Base-by-base conservation (phyloP, 139 green algal genomes). In the Picochlorum sp. region DNA sequence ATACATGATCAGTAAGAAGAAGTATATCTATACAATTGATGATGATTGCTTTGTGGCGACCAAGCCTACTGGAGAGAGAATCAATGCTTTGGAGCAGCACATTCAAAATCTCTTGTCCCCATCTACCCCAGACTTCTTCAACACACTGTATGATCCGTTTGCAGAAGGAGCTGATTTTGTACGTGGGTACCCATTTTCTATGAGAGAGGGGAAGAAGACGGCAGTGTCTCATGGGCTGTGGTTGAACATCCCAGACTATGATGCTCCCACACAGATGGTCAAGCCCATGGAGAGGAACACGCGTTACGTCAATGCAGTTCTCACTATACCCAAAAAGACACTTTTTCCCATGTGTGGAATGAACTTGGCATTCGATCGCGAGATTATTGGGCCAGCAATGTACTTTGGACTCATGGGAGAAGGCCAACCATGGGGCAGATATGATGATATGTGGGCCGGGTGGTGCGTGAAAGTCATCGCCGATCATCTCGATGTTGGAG, bases 401-500 rank as follows among this genome's bases (percentile, higher is more conserved):
- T 97, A 97, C 84, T 98, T 98, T 76, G 92, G 92, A 0, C 84
- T 98, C 10, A 96, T 96, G 91, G 92, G 91, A 10, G 89, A 98
- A 68, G 92, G 92, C 16, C 91, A 97, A 79, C 90, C 92, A 9
- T 89, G 95, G 64, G 89, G 91, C 10, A 80, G 92, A 8, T 98
- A 97, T 63, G 91, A 95, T 45, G 92, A 98, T 78, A 98, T 98
- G 92, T 98, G 92, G 92, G 92, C 92, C 0, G 92, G 92, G 30
- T 98, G 92, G 92, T 98, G 92, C 23, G 20, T 69, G 9, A 63
- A 90, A 78, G 86, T 96, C n/a, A 95, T 98, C 65, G 89, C 80
- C 66, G 92, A 98, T 73, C 92, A 98, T 77, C 79, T 98, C 51
- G 81, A 82, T 14, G 51, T 88, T 54, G 92, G 92, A 49, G 86